Evolutionary conservation across 106 monocot species (phyloP), one percentile per base, ranked within the genome.

Genomic region (Dendrobium chrysotoxum): DNA sequence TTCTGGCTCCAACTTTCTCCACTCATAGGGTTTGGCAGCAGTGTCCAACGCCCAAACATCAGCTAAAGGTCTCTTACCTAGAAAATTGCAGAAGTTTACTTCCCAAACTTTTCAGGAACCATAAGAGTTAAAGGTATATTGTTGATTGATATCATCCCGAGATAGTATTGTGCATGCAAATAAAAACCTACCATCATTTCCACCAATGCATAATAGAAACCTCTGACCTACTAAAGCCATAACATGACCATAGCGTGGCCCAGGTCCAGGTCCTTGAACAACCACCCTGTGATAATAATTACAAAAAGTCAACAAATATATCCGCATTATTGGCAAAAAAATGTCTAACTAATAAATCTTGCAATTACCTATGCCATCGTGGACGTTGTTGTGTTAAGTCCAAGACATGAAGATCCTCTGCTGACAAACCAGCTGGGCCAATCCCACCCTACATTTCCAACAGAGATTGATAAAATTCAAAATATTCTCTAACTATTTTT

Each of bases 31-130:
- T 80, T 99, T 99, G 20, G 98, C 98, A 81, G 98, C 98, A 85
- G 98, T 99, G 70, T 99, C 98, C 78, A 99, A 83, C 57, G 98
- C 98, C 98, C 98, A 99, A 82, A 99, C 98, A 83, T 99, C 98
- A 77, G 98, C 95, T 77, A 99, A 83, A 75, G 98, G 92, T n/a
- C 95, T 78, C 86, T 99, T 99, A 65, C 98, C 98, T 99, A 83
- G 58, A 82, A 15, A 18, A 35, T 82, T 58, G 35, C 54, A 40
- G 61, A 67, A 41, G 21, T 2, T 68, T 67, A 79, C 53, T 54
- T 41, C 25, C 55, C 53, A 68, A 53, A 42, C 21, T 15, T 46
- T 72, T 47, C 65, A 39, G 15, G 31, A 78, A 46, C 38, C 11
- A 80, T 31, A 45, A 1, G 17, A 28, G 23, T 17, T 4, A 79